A percentile compares a stretch with the other conserved stretches of the same genome.
These are phyloP conservation scores for Staphylotrichum tortipilum DNA, from an alignment of 495 filamentous ascomycete species.

Conservation along the genomic window DNA sequence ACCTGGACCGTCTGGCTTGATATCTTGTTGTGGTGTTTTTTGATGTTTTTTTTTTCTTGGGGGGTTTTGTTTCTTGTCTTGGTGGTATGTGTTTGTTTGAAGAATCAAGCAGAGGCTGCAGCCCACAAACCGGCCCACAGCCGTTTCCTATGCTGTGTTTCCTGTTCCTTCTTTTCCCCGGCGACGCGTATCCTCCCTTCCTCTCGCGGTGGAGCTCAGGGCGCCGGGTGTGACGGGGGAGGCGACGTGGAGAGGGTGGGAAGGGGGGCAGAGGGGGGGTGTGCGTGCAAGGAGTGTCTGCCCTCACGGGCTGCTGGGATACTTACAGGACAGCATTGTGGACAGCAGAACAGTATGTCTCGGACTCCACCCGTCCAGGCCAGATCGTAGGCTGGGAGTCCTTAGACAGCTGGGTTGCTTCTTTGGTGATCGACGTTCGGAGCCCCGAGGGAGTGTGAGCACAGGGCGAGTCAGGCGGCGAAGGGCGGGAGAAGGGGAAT, in stretches of 20 bases:
- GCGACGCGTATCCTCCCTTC: background rate
- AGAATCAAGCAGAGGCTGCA: too few relatives aligned
- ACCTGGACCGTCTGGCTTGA: too few relatives aligned
- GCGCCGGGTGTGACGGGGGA: background rate
- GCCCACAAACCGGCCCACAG: background rate
- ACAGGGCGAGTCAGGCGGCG: too few relatives aligned
- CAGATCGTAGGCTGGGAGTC: background rate
- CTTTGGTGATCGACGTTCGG: slow-evolving; percentile 5
- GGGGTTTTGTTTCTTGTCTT: too few relatives aligned
- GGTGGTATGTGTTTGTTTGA: background rate
- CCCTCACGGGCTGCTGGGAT: slow-evolving; percentile 7
- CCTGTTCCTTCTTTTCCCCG: background rate
- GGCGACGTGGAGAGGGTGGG: too few relatives aligned
- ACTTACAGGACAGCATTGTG: slow-evolving; percentile 23
- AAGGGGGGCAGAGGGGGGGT: background rate
- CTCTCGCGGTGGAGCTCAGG: background rate
- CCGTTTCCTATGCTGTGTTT: background rate
- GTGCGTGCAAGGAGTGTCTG: slow-evolving; percentile 5
- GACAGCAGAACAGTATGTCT: slow-evolving; percentile 3
- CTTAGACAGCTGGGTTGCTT: background rate
- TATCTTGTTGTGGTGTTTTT: too few relatives aligned
- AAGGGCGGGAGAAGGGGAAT: too few relatives aligned
- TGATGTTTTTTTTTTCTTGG: too few relatives aligned
- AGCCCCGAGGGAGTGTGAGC: background rate
- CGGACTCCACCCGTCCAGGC: background rate